phyloP scores from a whole-genome alignment of 2,329 filamentous ascomycete species.

The Tolypocladium tropicale region DNA sequence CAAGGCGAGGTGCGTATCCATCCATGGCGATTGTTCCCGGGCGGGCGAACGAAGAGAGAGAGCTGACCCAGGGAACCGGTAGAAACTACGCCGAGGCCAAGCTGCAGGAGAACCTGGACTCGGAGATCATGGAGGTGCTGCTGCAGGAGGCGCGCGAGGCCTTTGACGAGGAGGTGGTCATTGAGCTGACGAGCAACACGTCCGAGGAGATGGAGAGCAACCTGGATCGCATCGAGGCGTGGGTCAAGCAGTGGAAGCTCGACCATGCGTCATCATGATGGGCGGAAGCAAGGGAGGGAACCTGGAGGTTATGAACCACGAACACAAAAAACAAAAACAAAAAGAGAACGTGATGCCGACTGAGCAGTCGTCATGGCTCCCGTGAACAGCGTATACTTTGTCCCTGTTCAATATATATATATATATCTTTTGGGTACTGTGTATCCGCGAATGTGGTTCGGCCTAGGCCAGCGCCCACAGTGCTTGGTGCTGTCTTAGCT shows the following conservation, averaged over 20 bases:
- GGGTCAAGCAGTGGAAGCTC: constrained; percentile 71
- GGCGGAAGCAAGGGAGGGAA: background rate
- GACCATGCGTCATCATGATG: constrained; percentile 2
- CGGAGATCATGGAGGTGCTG: constrained; percentile 94
- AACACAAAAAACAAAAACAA: too few relatives aligned
- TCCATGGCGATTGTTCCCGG: too few relatives aligned
- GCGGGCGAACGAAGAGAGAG: too few relatives aligned
- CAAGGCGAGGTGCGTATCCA: constrained; percentile 46
- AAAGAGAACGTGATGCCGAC: background rate
- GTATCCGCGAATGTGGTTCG: too few relatives aligned
- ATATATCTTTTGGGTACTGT: too few relatives aligned
- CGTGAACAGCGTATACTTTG: too few relatives aligned
- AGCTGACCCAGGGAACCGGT: background rate
- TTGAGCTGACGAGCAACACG: constrained; percentile 76
- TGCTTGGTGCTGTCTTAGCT: too few relatives aligned
- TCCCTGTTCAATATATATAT: too few relatives aligned
- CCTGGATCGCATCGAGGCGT: constrained; percentile 70
- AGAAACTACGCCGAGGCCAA: constrained; percentile 79
- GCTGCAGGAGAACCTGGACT: constrained; percentile 90
- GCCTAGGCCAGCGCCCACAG: too few relatives aligned
- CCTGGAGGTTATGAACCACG: background rate
- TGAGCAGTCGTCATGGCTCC: background rate
- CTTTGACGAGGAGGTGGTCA: constrained; percentile 78
- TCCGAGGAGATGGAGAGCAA: constrained; percentile 83
- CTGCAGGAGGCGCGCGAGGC: constrained; percentile 81